These are phyloP conservation scores for Hysterangium stoloniferum DNA, from an alignment of 768 basidiomycete genomes.

Conservation along the genomic window DNA sequence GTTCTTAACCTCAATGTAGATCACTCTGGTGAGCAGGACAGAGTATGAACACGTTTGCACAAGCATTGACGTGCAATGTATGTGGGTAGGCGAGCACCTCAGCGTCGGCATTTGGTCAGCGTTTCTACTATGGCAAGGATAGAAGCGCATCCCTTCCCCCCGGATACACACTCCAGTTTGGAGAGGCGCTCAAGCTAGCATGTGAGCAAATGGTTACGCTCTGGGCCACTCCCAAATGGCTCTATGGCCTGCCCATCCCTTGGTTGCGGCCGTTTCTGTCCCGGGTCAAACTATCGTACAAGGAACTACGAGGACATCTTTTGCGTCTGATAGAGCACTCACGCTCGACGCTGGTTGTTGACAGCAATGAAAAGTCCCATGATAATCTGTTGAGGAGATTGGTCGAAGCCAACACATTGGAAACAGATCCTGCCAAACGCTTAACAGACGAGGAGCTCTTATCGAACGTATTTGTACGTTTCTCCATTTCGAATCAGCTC, in stretches of 20 bases:
- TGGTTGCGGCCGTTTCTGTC: slow-evolving; percentile 26
- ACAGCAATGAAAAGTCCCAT: slow-evolving; percentile 20
- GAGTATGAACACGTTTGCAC: not conserved
- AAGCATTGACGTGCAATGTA: not conserved
- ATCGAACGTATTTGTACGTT: slow-evolving; percentile 41
- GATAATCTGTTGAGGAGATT: slow-evolving; percentile 37
- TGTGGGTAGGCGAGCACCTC: slow-evolving; percentile 22
- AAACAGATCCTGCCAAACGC: slow-evolving; percentile 23
- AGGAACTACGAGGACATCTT: slow-evolving; percentile 34
- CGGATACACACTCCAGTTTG: slow-evolving; percentile 26
- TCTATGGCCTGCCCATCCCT: slow-evolving; percentile 25
- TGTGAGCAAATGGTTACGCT: slow-evolving; percentile 26
- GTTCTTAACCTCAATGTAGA: slow-evolving; percentile 14
- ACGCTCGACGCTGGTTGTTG: slow-evolving; percentile 14
- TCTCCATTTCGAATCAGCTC: not conserved
- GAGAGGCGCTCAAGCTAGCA: slow-evolving; percentile 23
- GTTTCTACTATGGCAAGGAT: slow-evolving; percentile 28
- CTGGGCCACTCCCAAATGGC: slow-evolving; percentile 20
- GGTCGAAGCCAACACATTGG: slow-evolving; percentile 39
- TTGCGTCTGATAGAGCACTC: slow-evolving; percentile 33
- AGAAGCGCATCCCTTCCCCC: slow-evolving; percentile 17
- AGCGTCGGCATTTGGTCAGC: slow-evolving; percentile 36
- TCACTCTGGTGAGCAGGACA: slow-evolving; percentile 24
- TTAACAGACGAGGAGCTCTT: slow-evolving; percentile 39
- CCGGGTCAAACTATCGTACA: slow-evolving; percentile 26